phyloP scores from a whole-genome alignment of 192 early-diverging fungal genomes.

The Anaeromyces robustus region DNA sequence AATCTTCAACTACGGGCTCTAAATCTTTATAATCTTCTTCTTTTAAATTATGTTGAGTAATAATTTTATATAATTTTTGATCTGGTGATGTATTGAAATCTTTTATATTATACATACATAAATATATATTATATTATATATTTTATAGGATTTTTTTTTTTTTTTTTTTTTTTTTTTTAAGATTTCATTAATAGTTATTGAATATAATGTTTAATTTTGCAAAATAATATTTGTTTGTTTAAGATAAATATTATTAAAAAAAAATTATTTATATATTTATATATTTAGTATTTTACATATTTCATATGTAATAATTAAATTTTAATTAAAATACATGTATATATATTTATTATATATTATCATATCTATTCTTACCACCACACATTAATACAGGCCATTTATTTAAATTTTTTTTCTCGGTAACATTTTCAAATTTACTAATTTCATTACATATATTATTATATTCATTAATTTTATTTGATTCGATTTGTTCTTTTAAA shows the following conservation, averaged over 20 bases:
- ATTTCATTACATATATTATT: background rate
- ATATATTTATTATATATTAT: too few species aligned
- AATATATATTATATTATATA: too few species aligned
- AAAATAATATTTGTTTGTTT: too few species aligned
- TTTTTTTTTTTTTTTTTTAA: too few species aligned
- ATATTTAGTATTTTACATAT: too few species aligned
- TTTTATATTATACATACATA: background rate
- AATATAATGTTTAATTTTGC: too few species aligned
- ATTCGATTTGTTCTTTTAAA: background rate
- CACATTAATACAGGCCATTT: background rate
- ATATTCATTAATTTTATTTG: background rate
- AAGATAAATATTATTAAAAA: too few species aligned
- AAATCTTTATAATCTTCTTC: background rate
- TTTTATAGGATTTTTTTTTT: too few species aligned
- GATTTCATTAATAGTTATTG: too few species aligned
- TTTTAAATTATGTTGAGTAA: background rate
- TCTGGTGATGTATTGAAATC: background rate
- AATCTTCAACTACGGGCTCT: background rate
- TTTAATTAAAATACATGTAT: too few species aligned
- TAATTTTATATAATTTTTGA: background rate
- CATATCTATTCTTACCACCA: background rate
- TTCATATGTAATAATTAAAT: too few species aligned
- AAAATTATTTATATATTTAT: too few species aligned
- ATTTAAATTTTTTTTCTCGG: background rate
- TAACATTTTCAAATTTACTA: background rate